Evolutionary conservation across 2,329 filamentous ascomycete species (phyloP), one percentile per base, ranked within the genome.

Genomic region (Pseudogymnoascus sp.): DNA sequence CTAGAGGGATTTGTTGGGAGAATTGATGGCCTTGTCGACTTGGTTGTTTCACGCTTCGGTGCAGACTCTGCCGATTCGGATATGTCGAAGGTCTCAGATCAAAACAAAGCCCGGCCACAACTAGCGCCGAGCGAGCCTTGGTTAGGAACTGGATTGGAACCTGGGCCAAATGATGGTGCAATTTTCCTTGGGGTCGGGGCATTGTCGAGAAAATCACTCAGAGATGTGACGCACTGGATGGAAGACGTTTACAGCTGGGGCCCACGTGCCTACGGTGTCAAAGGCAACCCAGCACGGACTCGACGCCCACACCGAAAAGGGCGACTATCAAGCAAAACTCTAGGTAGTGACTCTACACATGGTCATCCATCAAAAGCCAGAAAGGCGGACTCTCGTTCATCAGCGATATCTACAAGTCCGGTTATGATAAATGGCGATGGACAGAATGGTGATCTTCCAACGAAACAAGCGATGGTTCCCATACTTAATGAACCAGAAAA

Each of bases 31-130:
- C 80, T 99, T 40, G 84, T 96, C 5, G 95, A 99, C 75, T 75
- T 98, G 59, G 80, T 97, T 43, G 92, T 97, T 2, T 92, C 90
- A 46, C 88, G 89, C 68, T 98, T 96, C 74, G 93, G 91, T 14
- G 67, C 66, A 7, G 73, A 75, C 5, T n/a, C 33, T 10, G 14
- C 59, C 14, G 38, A 38, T 40, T 14, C 33, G 14, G 59, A 40
- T 22, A 40, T 19, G 6, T 26, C 35, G 7, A 40, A 40, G 35
- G 62, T 68, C 7, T 67, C 64, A 0, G 37, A 61, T 0, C 59
- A 65, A n/a, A 63, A 40, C 24, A 64, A 65, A 28, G 65, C 64
- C 60, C 68, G 61, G 22, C 53, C 26, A 41, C n/a, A 62, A 28
- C 24, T 73, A 69, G 63, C 72, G 65, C 35, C 68, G n/a, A 78